Evolutionary conservation across 345 rosid genomes (phyloP), one percentile per base, ranked within the genome.

Genomic region (Tarenaya hassleriana): DNA sequence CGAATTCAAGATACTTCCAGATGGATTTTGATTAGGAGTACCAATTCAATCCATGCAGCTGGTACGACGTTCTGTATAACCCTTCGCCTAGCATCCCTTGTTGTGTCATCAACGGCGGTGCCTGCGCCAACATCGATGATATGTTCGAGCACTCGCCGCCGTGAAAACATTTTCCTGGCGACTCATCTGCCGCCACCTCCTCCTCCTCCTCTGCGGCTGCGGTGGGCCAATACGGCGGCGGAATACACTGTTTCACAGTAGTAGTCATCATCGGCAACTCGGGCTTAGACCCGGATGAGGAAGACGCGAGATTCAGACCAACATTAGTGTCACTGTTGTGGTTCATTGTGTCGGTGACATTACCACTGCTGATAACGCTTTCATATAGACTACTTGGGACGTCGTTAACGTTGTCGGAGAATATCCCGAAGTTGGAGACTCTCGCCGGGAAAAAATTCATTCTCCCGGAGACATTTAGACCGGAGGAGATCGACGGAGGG

Each of bases 21-120:
- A 31, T 20, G 20, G 21, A 55, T 41, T n/a, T n/a, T 63, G 24
- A 58, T 59, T 73, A 85, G 45, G 87, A 51, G 65, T 71, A 81
- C 95, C 97, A 86, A 69, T 83, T 90, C 59, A 86, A 60, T 47
- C 88, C 90, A 5, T 82, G 38, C 39, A 78, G 60, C 52, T 83
- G 91, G 55, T 70, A 79, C 15, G 82, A 70, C 47, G 79, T 77
- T 63, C 87, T 70, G 52, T 70, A 75, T 34, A 69, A 46, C 1
- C 76, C 84, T 35, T 86, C 88, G 3, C 82, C 81, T 11, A 78
- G 10, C 15, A 79, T 52, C 46, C 85, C 92, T 31, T 49, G 62
- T 33, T 50, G 68, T n/a, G n/a, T n/a, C 57, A 64, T 49, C 42
- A 50, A 27, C 24, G 58, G 11, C 53, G 58, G 10, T 16, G 62